Conservation (phyloP, 805 yeast species). For the Kodamaea neixiangensis region DNA sequence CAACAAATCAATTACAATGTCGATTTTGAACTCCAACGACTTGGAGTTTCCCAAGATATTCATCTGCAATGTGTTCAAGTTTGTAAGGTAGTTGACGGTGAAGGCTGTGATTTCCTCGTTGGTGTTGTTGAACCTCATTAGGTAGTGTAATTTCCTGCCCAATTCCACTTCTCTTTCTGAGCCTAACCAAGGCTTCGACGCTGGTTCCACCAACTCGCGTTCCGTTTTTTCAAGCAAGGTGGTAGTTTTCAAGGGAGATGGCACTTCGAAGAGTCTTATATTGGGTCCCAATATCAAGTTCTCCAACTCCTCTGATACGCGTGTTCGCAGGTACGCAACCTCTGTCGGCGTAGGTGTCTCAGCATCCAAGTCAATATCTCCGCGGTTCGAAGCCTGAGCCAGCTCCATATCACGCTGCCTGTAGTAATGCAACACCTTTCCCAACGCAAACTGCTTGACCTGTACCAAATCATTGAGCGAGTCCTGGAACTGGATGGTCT, state of each 20-base stretch:
- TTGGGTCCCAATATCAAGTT: constrained; percentile 24
- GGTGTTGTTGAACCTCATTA: constrained; percentile 16
- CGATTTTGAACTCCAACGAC: constrained; percentile 7
- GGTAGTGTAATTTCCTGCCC: constrained; percentile 17
- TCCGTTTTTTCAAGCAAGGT: constrained; percentile 20
- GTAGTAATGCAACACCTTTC: constrained; percentile 18
- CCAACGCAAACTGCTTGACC: constrained; percentile 16
- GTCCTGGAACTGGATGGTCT: constrained; percentile 22
- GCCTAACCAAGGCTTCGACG: background rate
- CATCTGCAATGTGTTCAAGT: background rate
- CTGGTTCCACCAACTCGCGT: constrained; percentile 1
- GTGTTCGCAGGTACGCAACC: background rate
- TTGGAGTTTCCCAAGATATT: constrained; percentile 2
- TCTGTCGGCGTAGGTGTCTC: constrained; percentile 8
- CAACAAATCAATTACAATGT: constrained; percentile 7
- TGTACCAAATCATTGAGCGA: constrained; percentile 19
- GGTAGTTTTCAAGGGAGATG: constrained; percentile 17
- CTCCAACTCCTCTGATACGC: constrained; percentile 12
- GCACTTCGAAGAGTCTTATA: constrained; percentile 11
- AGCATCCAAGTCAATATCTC: constrained; percentile 4
- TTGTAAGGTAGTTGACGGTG: background rate
- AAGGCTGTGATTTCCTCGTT: background rate
- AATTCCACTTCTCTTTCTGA: constrained; percentile 19
- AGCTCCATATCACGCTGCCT: constrained; percentile 6
- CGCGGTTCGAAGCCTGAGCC: background rate